Base-by-base conservation (phyloP, 2,329 filamentous ascomycete species). In the Colletotrichum navitas region DNA sequence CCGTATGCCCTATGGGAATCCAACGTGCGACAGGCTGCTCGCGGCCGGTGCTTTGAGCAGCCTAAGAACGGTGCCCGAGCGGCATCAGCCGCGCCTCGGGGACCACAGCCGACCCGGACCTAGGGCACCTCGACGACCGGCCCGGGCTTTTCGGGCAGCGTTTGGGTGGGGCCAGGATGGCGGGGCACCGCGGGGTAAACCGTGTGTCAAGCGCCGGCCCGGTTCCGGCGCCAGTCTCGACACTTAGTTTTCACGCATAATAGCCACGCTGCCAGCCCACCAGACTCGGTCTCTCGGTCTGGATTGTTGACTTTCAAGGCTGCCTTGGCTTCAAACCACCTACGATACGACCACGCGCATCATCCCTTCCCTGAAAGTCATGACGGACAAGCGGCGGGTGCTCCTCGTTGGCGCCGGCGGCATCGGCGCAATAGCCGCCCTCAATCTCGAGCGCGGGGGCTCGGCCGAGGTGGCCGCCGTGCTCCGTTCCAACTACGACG, bases 361-460 rank as follows among this genome's bases (percentile, higher is more conserved):
- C n/a, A 16, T 18, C 51, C 14, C 26, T 5, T 36, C 4, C 29
- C 4, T 12, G 6, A 8, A 14, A 1, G 51, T 36, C 51, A 32
- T 52, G 24, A 4, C 24, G 1, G 14, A 7, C 14, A 84, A 83
- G 71, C 71, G 80, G 4, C 82, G 79, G 32, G 81, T 90, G 4
- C 82, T 90, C 5, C 76, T 90, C 6, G 79, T 90, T 18, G 88
- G 89, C 26, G 81, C 82, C 12, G 89, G 89, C 11, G 87, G 86
- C 8, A 84, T 90, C 1, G 88, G 88, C 32, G 85, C 87, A 0
- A 87, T 90, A 75, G 85, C 86, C 4, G 87, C 87, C 6, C 84
- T 88, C 54, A 85, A 85, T 34, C 81, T 91, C 24, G 85, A 90
- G 76, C 76, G 79, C 7, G 86, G 86, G 6, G 83, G 83, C 10